These are phyloP conservation scores for Vachellia pachyceras DNA, from an alignment of 306 rosid genomes.

Conservation along the genomic window DNA sequence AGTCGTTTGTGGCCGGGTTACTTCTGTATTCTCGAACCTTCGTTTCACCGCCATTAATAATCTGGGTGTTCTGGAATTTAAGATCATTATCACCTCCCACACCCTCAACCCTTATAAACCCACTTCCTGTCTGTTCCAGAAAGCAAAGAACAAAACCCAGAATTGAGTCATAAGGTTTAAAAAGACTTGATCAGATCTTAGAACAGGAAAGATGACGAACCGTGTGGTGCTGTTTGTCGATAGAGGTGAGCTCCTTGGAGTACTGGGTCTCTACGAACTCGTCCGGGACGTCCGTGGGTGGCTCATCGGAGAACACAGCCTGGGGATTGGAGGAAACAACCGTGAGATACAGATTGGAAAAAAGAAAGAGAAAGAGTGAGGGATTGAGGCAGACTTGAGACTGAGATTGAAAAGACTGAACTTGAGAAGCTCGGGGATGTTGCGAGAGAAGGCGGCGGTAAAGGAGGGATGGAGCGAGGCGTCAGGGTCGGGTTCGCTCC, in stretches of 20 bases:
- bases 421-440: slow-evolving; percentile 67
- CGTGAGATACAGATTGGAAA: not conserved
- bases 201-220: slow-evolving; percentile 32
- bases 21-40: slow-evolving; percentile 46
- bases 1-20: slow-evolving; percentile 88
- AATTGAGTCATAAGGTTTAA: not conserved
- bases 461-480: not conserved
- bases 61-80: slow-evolving; percentile 29
- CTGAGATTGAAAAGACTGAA: slow-evolving; percentile 58
- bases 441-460: not conserved
- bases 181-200: not conserved
- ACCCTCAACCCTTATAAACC: slow-evolving; percentile 59
- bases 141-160: not conserved
- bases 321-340: not conserved
- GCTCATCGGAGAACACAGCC: slow-evolving; percentile 35
- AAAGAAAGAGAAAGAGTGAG: not conserved
- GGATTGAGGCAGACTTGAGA: slow-evolving; percentile 41
- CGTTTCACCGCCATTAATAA: slow-evolving; percentile 28
- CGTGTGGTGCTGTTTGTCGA: slow-evolving; percentile 73
- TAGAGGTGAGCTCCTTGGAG: slow-evolving; percentile 58
- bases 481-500: slow-evolving; percentile 66
- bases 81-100: slow-evolving; percentile 40
- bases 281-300: slow-evolving; percentile 39
- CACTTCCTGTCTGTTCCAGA: slow-evolving; percentile 68
- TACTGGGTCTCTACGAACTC: slow-evolving; percentile 78